Base-by-base conservation (phyloP, 805 yeast genomes). In the Kurtzmaniella fragi region DNA sequence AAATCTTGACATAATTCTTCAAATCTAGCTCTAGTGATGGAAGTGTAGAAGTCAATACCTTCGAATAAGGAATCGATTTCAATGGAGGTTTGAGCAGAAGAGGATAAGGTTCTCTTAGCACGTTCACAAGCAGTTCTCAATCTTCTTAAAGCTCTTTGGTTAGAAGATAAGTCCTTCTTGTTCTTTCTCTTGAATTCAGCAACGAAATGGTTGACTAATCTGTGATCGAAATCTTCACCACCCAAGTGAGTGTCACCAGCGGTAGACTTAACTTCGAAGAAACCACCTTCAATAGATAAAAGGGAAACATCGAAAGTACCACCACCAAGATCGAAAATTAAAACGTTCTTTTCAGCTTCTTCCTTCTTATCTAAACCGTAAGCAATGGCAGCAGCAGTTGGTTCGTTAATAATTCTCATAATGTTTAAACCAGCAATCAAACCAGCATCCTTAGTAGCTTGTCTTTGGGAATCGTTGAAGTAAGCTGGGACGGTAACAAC, bases 81-180 rank as follows among this genome's bases (percentile, higher is more conserved):
- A 52, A 90, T 78, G 30, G 96, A 82, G 51, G 96, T 87, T 75
- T 89, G 96, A 49, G 96, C 88, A 44, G 95, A 85, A 28, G 96
- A 89, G 32, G 97, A 91, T 60, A 90, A 79, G 48, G 97, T 88
- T 80, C 98, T 88, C 95, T 90, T 90, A 50, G 98, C 98, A 73
- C 98, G 84, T 79, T 90, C 98, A 76, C 96, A 89, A 57, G 97
- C 96, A 54, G 97, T 90, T 81, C 97, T 85, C 70, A 90, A 80
- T 82, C 97, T 88, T 80, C 98, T 87, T 66, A 91, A 77, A 49
- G 98, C 95, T 79, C 98, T 87, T 77, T 89, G 96, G 82, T 90
- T 89, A 57, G 79, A 53, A 39, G 95, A 78, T 52, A 91, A 72
- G 67, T 91, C 98, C 79, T 88, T 87, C 84, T 88, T 88, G 82